A percentile compares a stretch with the other conserved stretches of the same genome.
These are phyloP conservation scores for Colletotrichum truncatum DNA, from an alignment of 2,329 filamentous ascomycete genomes.

Conservation along the genomic window DNA sequence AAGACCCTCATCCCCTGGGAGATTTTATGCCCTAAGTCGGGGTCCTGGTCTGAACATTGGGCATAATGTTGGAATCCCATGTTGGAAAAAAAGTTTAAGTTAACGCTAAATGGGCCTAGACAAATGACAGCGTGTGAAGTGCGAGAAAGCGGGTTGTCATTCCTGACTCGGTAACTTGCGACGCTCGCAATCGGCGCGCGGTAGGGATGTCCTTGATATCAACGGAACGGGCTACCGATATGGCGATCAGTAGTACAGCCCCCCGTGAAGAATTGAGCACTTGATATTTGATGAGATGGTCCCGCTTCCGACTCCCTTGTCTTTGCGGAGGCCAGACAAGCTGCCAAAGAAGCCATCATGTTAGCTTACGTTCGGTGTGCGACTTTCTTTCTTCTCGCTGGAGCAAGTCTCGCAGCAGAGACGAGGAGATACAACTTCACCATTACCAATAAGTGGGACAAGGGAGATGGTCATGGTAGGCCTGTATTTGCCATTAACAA, in stretches of 20 bases:
- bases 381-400: conserved; percentile 2
- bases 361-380: background rate
- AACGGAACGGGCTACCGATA: background rate
- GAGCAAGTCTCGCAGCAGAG: conserved; percentile 6
- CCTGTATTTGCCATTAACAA: conserved; percentile 24
- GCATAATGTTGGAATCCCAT: no score
- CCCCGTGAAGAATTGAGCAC: background rate
- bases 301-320: background rate
- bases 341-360: no score
- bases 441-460: conserved; percentile 20
- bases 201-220: background rate
- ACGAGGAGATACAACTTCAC: conserved; percentile 24
- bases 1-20: no score
- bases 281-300: background rate
- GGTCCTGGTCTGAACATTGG: background rate
- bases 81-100: background rate
- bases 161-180: conserved; percentile 6
- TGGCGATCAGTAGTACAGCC: background rate
- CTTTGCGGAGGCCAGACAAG: background rate
- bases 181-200: background rate
- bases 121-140: background rate
- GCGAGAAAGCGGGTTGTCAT: background rate
- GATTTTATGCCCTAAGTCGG: background rate
- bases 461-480: conserved; percentile 15
- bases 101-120: background rate